Evolutionary conservation across 345 rosid genomes (phyloP).

Genomic region (Odontarrhena argentea): DNA sequence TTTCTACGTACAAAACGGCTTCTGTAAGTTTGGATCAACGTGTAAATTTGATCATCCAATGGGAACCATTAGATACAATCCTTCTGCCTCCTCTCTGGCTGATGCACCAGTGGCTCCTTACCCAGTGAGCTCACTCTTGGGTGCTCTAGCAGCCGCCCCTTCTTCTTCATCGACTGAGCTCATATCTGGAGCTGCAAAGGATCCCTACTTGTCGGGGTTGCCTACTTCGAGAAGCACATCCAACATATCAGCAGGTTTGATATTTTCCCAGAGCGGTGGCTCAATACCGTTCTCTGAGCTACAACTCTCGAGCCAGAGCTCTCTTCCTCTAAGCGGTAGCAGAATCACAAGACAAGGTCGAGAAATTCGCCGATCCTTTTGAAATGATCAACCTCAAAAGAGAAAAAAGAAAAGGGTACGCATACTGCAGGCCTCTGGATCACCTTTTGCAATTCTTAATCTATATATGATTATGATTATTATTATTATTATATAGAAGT

Average conservation of each 20-base stretch:
- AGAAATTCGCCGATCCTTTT: conserved; percentile 72
- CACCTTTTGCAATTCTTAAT: conserved; percentile 38
- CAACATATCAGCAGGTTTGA: conserved; percentile 68
- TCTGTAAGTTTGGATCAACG: conserved; percentile 66
- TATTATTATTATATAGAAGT: conserved; percentile 31
- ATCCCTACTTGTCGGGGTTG: conserved; percentile 54
- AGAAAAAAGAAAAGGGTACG: conserved; percentile 27
- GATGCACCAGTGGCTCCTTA: conserved; percentile 88
- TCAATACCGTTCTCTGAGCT: conserved; percentile 64
- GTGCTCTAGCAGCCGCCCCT: conserved; percentile 52
- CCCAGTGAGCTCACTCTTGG: conserved; percentile 74
- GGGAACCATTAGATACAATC: conserved; percentile 75
- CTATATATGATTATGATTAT: conserved; percentile 21
- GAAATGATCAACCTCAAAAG: conserved; percentile 33
- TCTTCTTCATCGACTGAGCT: conserved; percentile 65
- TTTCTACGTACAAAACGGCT: conserved; percentile 66
- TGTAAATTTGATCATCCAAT: conserved; percentile 88
- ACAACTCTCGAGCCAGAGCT: conserved; percentile 69
- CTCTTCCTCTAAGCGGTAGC: conserved; percentile 67
- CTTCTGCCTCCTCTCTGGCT: conserved; percentile 82
- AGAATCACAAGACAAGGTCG: conserved; percentile 69
- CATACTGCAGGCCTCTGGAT: conserved; percentile 30
- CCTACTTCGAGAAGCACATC: conserved; percentile 62
- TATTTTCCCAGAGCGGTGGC: conserved; percentile 62
- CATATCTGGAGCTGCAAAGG: conserved; percentile 59